Conservation (phyloP, 2,329 filamentous ascomycete genomes). For the Fusarium nurragi region DNA sequence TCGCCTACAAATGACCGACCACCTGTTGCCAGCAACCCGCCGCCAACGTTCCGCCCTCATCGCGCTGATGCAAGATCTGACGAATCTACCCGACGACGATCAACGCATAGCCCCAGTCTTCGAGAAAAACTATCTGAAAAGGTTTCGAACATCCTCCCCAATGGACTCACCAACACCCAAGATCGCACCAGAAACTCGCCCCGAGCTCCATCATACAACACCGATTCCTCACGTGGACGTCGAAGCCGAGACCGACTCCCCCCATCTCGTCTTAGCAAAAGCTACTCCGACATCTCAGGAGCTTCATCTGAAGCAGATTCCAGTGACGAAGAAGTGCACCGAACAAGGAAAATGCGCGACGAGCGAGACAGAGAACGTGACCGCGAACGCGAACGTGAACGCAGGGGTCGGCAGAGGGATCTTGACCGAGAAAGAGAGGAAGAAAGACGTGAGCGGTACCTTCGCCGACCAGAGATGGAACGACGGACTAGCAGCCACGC, state of each 20-base stretch:
- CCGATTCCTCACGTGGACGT: slow-evolving; percentile 47
- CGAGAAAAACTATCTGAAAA: slow-evolving; percentile 58
- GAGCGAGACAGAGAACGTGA: slow-evolving; percentile 47
- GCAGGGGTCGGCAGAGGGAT: slow-evolving; percentile 50
- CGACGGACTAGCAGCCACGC: slow-evolving; percentile 61
- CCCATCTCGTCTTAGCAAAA: slow-evolving; percentile 53
- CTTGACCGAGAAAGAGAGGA: slow-evolving; percentile 53
- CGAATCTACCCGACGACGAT: slow-evolving; percentile 46
- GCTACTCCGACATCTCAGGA: slow-evolving; percentile 55
- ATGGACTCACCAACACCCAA: slow-evolving; percentile 40
- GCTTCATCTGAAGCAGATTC: slow-evolving; percentile 49
- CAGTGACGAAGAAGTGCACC: slow-evolving; percentile 47
- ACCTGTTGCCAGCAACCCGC: slow-evolving; percentile 39
- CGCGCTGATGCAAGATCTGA: slow-evolving; percentile 50
- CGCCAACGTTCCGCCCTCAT: slow-evolving; percentile 46
- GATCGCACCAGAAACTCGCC: slow-evolving; percentile 52
- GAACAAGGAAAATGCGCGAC: slow-evolving; percentile 37
- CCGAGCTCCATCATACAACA: slow-evolving; percentile 46
- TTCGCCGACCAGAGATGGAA: slow-evolving; percentile 53
- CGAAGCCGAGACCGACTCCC: slow-evolving; percentile 54
- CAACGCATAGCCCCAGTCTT: slow-evolving; percentile 52
- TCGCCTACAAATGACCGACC: slow-evolving; percentile 45
- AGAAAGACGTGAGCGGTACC: slow-evolving; percentile 50
- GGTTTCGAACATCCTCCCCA: slow-evolving; percentile 55
- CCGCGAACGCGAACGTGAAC: slow-evolving; percentile 47